These are phyloP conservation scores for Berkeleyomyces basicola DNA, from an alignment of 2,329 filamentous ascomycete species.

Conservation along the genomic window DNA sequence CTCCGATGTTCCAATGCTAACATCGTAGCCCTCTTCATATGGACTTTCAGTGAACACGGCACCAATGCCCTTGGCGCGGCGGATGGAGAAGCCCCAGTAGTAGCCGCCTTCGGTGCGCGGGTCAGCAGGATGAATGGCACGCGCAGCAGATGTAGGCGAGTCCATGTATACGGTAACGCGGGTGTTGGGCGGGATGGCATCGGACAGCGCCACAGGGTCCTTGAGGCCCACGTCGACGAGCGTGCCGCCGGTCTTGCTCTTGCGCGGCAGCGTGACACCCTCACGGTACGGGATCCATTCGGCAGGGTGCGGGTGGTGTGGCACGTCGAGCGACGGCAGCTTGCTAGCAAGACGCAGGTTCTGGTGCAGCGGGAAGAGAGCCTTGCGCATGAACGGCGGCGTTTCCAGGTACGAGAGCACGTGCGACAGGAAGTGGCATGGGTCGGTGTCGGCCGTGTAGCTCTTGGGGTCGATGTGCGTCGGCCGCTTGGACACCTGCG, in stretches of 20 bases:
- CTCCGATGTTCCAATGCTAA: conserved; percentile 73
- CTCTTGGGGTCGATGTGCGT: conserved; percentile 32
- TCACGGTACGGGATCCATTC: conserved; percentile 72
- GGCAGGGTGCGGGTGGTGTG: conserved; percentile 59
- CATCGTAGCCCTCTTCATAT: conserved; percentile 62
- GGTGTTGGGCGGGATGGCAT: conserved; percentile 50
- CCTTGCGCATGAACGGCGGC: conserved; percentile 62
- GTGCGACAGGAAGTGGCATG: conserved; percentile 64
- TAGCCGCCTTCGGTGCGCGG: conserved; percentile 64
- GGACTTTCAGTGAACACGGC: conserved; percentile 61
- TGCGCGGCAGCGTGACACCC: conserved; percentile 41
- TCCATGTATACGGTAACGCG: conserved; percentile 57
- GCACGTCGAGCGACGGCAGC: conserved; percentile 66
- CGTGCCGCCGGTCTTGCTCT: conserved; percentile 30
- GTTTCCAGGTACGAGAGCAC: conserved; percentile 70
- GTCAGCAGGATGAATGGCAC: conserved; percentile 41
- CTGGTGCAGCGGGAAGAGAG: conserved; percentile 61
- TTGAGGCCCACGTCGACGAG: conserved; percentile 42
- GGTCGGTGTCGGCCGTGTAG: conserved; percentile 56
- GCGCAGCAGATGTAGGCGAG: conserved; percentile 30
- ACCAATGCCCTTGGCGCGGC: conserved; percentile 49
- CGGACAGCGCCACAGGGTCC: conserved; percentile 37
- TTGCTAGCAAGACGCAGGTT: conserved; percentile 59
- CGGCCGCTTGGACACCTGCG: conserved; percentile 29
- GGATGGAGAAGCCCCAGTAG: conserved; percentile 71